Evolutionary conservation across 2,329 filamentous ascomycete genomes (phyloP).

Genomic region (Ophiosphaerella narmari): DNA sequence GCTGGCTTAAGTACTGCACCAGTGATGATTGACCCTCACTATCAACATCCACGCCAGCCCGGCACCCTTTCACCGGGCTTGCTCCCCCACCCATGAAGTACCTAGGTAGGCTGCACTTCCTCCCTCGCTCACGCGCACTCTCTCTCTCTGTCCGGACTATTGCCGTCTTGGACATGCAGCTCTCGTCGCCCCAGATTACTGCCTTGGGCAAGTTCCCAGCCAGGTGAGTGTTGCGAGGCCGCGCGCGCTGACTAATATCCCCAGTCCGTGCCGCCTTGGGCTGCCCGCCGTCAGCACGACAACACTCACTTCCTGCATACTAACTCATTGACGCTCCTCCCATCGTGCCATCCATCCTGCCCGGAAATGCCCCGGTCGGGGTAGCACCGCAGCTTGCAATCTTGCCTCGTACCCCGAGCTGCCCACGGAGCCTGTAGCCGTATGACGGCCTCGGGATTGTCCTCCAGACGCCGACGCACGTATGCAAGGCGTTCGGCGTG

Average conservation of each 20-base stretch:
- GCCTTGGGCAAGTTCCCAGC: not conserved
- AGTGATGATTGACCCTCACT: no score
- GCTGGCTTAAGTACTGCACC: slow-evolving; percentile 10
- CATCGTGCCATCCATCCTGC: not conserved
- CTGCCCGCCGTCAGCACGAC: no score
- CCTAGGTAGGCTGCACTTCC: not conserved
- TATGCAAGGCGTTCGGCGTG: slow-evolving; percentile 16
- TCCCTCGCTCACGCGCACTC: no score
- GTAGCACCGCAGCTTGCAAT: slow-evolving; percentile 3
- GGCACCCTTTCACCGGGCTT: not conserved
- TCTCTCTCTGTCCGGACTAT: no score
- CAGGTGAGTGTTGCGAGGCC: no score
- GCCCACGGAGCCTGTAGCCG: slow-evolving; percentile 10
- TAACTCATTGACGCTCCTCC: not conserved
- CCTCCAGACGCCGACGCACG: slow-evolving; percentile 12
- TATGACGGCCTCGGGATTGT: slow-evolving; percentile 8
- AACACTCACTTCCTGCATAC: not conserved
- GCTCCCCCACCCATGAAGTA: not conserved
- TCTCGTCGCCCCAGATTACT: not conserved
- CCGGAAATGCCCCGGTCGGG: not conserved
- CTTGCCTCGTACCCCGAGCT: slow-evolving; percentile 1
- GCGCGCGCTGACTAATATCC: no score
- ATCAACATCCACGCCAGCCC: no score
- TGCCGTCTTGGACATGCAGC: not conserved
- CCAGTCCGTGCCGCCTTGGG: no score